Conservation (phyloP, 768 basidiomycete species). For the Suillus decipiens region DNA sequence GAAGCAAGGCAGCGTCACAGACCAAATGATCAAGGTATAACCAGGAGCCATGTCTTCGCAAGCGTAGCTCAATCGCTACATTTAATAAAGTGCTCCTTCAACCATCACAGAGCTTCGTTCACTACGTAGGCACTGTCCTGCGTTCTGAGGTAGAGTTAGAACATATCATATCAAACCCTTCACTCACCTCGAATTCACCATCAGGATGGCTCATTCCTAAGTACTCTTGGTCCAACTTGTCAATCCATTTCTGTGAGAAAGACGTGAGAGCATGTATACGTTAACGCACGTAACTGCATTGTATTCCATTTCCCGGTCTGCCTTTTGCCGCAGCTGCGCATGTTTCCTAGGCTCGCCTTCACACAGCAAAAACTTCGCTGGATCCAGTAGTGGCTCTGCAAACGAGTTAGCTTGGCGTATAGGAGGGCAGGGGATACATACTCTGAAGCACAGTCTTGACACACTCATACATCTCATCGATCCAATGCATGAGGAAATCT, state of each 20-base stretch:
- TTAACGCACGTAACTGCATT: constrained; percentile 86
- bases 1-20: constrained; percentile 85
- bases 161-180: constrained; percentile 76
- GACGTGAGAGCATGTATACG: constrained; percentile 91
- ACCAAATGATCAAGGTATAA: constrained; percentile 88
- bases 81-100: constrained; percentile 91
- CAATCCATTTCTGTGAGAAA: constrained; percentile 92
- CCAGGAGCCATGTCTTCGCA: constrained; percentile 86
- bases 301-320: constrained; percentile 78
- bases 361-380: constrained; percentile 67
- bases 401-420: not conserved
- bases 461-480: constrained; percentile 90
- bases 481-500: constrained; percentile 89
- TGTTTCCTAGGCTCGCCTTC: constrained; percentile 74
- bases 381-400: constrained; percentile 79
- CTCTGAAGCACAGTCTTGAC: constrained; percentile 85
- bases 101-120: constrained; percentile 75
- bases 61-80: constrained; percentile 90
- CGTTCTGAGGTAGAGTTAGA: not conserved
- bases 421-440: constrained; percentile 39
- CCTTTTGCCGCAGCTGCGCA: constrained; percentile 67
- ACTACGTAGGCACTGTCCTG: constrained; percentile 14
- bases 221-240: constrained; percentile 78
- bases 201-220: constrained; percentile 79
- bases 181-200: constrained; percentile 72